Percentiles rank a stretch among this genome's conserved stretches.
Evolutionary conservation across 768 basidiomycete species (phyloP).

Genomic region (Boletus reticuloceps): DNA sequence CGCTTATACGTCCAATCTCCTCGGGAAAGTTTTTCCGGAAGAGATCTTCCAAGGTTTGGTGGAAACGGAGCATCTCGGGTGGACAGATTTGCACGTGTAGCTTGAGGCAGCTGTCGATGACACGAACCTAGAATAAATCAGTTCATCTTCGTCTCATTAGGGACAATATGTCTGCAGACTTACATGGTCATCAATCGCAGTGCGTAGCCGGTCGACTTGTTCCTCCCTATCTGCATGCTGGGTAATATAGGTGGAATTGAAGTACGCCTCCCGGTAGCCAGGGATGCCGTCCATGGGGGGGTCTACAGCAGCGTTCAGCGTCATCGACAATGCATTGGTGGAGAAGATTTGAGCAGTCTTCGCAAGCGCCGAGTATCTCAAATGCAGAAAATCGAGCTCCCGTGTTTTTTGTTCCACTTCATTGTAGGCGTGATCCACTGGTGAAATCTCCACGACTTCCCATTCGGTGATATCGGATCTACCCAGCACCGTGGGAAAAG

Average conservation of each 20-base stretch:
- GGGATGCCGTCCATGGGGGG: conserved; percentile 72
- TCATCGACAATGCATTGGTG: conserved; percentile 83
- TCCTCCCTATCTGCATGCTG: conserved; percentile 69
- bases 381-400: conserved; percentile 66
- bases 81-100: conserved; percentile 83
- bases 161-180: conserved; percentile 12
- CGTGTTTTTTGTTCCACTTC: conserved; percentile 81
- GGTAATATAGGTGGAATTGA: conserved; percentile 63
- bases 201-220: conserved; percentile 67
- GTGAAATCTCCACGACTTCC: conserved; percentile 75
- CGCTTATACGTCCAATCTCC: conserved; percentile 69
- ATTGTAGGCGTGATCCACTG: conserved; percentile 76
- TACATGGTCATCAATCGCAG: conserved; percentile 82
- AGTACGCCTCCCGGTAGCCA: conserved; percentile 74
- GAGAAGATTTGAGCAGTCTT: conserved; percentile 71
- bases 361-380: conserved; percentile 73
- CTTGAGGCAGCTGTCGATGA: conserved; percentile 80
- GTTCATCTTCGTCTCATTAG: background rate
- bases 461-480: conserved; percentile 81
- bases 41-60: conserved; percentile 82
- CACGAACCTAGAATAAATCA: conserved; percentile 52
- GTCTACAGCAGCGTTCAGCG: conserved; percentile 84
- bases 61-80: conserved; percentile 88
- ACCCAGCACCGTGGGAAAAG: conserved; percentile 87
- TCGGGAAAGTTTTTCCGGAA: conserved; percentile 84